These are phyloP conservation scores for Gossypium davidsonii DNA, from an alignment of 441 rosid genomes.

Conservation along the genomic window DNA sequence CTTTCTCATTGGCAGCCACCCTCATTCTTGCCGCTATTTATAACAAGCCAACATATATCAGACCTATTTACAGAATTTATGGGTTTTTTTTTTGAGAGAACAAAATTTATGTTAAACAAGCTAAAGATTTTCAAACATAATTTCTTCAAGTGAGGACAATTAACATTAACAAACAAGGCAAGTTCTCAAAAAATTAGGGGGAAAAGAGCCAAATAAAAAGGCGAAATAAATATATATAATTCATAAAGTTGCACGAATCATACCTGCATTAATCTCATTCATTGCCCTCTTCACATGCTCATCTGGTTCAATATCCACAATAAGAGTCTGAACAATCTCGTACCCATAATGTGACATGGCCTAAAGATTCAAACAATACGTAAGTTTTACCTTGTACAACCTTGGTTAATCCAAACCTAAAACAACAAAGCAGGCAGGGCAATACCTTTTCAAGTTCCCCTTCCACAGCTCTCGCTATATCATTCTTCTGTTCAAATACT, in stretches of 20 bases:
- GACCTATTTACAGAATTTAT: not conserved
- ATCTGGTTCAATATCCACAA: slow-evolving; percentile 41
- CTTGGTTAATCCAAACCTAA: not conserved
- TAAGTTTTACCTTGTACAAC: not conserved
- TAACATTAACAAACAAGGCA: not conserved
- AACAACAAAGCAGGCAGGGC: not conserved
- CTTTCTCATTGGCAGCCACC: slow-evolving; percentile 56
- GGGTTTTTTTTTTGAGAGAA: no score
- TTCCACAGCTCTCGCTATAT: slow-evolving; percentile 56
- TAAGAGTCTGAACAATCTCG: slow-evolving; percentile 48
- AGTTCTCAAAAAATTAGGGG: not conserved
- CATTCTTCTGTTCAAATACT: slow-evolving; percentile 62
- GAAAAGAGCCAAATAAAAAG: not conserved
- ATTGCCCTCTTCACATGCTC: slow-evolving; percentile 40
- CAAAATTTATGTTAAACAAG: no score
- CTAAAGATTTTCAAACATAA: not conserved
- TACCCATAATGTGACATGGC: slow-evolving; percentile 41
- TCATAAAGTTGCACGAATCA: not conserved
- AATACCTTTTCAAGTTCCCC: slow-evolving; percentile 51
- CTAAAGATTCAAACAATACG: slow-evolving; percentile 15
- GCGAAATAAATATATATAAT: not conserved
- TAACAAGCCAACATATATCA: not conserved
- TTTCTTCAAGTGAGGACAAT: not conserved
- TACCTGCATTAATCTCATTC: slow-evolving; percentile 42
- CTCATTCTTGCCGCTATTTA: slow-evolving; percentile 59